These are phyloP conservation scores for Neolecta irregularis DNA, from an alignment of 1,139 yeast genomes.

Conservation along the genomic window DNA sequence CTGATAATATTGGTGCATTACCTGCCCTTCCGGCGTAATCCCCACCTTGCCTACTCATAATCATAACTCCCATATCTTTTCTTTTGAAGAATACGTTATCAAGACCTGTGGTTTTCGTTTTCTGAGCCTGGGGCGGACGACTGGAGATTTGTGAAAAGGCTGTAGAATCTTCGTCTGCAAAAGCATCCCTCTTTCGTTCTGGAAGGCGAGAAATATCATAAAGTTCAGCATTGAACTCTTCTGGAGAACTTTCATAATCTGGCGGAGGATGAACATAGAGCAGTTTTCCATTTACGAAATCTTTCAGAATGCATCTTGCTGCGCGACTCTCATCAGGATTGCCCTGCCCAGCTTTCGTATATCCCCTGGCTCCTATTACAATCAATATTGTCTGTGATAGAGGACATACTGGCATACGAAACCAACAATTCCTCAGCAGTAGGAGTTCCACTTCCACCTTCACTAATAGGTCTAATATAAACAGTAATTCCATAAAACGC, in stretches of 20 bases:
- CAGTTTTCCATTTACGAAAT: constrained; percentile 83
- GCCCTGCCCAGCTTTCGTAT: constrained; percentile 81
- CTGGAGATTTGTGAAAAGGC: background rate
- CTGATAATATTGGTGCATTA: too few species aligned
- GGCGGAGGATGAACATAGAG: constrained; percentile 86
- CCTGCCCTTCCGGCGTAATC: constrained; percentile 6
- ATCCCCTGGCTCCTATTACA: constrained; percentile 97
- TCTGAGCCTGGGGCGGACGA: too few species aligned
- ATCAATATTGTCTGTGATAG: too few species aligned
- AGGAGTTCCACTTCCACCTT: constrained; percentile 81
- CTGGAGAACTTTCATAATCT: constrained; percentile 25
- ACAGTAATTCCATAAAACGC: constrained; percentile 90
- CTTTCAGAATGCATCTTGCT: constrained; percentile 80
- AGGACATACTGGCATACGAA: constrained; percentile 76
- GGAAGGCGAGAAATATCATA: constrained; percentile 38
- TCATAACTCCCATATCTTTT: too few species aligned
- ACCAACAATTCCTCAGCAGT: constrained; percentile 78
- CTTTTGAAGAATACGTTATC: constrained; percentile 3
- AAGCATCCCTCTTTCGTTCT: constrained; percentile 7
- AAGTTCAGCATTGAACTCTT: constrained; percentile 61
- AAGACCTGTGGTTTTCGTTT: constrained; percentile 5
- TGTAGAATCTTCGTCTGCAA: constrained; percentile 5
- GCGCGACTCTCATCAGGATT: constrained; percentile 96
- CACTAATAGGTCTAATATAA: constrained; percentile 53
- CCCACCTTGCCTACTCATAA: too few species aligned